Percentiles rank a stretch among this genome's conserved stretches.
Conservation (phyloP, 345 rosid genomes). For the Fremontodendron californicum region DNA sequence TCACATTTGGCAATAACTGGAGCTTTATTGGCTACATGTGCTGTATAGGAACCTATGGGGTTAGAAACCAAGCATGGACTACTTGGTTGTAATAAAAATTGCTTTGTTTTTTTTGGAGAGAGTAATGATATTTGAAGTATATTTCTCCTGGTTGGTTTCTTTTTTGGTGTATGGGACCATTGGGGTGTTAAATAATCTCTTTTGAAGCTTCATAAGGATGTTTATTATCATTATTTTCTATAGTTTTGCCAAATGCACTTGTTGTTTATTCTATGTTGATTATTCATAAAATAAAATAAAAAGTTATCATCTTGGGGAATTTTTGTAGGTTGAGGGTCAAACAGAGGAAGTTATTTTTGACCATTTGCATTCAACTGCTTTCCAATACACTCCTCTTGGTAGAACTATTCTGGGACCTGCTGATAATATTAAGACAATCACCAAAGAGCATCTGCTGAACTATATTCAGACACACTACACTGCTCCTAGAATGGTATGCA, state of each 20-base stretch:
- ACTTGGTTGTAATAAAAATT: background rate
- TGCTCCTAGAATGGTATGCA: constrained; percentile 93
- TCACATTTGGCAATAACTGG: too few species aligned
- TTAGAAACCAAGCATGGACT: background rate
- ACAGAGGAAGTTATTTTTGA: constrained; percentile 97
- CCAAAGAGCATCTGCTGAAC: constrained; percentile 71
- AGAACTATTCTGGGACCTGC: constrained; percentile 97
- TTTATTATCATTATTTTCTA: background rate
- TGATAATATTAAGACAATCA: constrained; percentile 72
- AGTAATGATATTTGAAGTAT: background rate
- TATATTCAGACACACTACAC: constrained; percentile 93
- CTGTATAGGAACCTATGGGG: background rate
- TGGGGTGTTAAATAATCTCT: background rate
- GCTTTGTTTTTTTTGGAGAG: background rate
- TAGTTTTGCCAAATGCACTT: background rate
- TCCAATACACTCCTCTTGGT: constrained; percentile 90
- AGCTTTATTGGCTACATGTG: background rate
- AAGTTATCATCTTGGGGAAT: background rate
- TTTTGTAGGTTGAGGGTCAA: constrained; percentile 85
- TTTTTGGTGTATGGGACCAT: background rate
- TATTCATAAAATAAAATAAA: background rate
- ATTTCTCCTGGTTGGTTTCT: background rate
- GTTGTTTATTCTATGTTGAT: background rate
- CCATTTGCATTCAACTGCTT: constrained; percentile 98
- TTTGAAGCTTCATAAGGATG: background rate